Evolutionary conservation across 1,284 basidiomycete species (phyloP).

Genomic region (Ceratobasidium sp.): DNA sequence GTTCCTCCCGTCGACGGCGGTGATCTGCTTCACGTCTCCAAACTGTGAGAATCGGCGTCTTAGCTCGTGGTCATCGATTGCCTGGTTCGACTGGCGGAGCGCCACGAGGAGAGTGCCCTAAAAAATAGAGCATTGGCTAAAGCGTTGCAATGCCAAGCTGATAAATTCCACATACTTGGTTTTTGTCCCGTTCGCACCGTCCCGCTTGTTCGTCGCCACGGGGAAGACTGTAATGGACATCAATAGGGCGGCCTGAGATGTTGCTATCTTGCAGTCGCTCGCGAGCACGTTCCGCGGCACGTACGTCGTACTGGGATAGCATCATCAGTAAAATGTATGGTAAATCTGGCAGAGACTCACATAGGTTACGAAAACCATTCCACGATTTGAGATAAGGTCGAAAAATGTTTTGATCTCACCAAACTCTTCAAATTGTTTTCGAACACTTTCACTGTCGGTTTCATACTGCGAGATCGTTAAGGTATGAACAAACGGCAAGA

Average conservation of each 20-base stretch:
- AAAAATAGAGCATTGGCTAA: conserved; percentile 48
- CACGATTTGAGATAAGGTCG: conserved; percentile 89
- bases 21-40: conserved; percentile 87
- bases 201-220: conserved; percentile 77
- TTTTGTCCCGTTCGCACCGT: conserved; percentile 82
- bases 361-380: conserved; percentile 97
- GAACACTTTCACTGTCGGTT: conserved; percentile 83
- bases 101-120: conserved; percentile 86
- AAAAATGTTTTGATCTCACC: conserved; percentile 98
- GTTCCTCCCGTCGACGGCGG: conserved; percentile 65
- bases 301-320: conserved; percentile 76
- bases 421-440: conserved; percentile 83
- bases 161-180: conserved; percentile 63
- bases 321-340: not conserved
- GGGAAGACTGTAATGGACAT: conserved; percentile 96
- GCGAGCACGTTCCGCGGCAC: conserved; percentile 88
- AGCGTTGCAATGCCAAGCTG: not conserved
- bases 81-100: conserved; percentile 71
- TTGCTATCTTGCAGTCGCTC: conserved; percentile 85
- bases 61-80: conserved; percentile 83
- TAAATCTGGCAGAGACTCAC: conserved; percentile 60
- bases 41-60: conserved; percentile 82
- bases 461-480: conserved; percentile 72
- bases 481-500: conserved; percentile 10
- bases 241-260: conserved; percentile 86